Evolutionary conservation across 768 basidiomycete genomes (phyloP), one percentile per base, ranked within the genome.

Genomic region (Tylopilus felleus): DNA sequence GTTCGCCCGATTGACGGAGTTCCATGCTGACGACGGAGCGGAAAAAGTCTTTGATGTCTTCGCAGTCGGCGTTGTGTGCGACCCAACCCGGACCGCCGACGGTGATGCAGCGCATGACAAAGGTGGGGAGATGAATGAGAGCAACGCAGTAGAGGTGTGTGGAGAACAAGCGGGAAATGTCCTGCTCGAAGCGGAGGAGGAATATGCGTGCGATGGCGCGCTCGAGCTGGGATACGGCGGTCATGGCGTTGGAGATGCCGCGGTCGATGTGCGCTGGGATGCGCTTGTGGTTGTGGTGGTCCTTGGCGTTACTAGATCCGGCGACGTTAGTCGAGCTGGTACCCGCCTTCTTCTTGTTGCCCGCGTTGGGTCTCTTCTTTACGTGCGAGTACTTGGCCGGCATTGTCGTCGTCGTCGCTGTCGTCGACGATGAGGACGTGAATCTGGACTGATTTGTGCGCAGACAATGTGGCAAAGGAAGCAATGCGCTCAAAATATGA

Each of bases 41-140:
- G 68, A 88, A 83, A 65, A 86, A 88, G 61, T 89, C 86, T 56
- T 86, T 88, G 65, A 90, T 76, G 52, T 85, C 86, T 52, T 88
- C 87, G 47, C 69, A 76, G 54, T 84, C 81, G 8, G 85, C 75
- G 55, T 88, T 88, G 62, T 77, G 74, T 0, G 84, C 85, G 21
- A 83, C 73, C 87, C 87, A 90, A 23, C 81, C 78, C 0, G 85
- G 84, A 0, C 85, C 84, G 1, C 77, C 79, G 23, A 85, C 75
- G 14, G 79, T 74, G 44, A 80, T 73, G 59, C 85, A 84, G 31
- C 84, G 80, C 76, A 86, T 78, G 51, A 85, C 80, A 47, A 89
- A 77, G 1, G 82, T 83, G 1, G 87, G 87, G 16, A 90, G 75
- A 58, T 87, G 79, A 23, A 81, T 76, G 51, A 87, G 79, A 1